Base-by-base conservation (phyloP, 2,329 filamentous ascomycete species). In the Aspergillus ruber region DNA sequence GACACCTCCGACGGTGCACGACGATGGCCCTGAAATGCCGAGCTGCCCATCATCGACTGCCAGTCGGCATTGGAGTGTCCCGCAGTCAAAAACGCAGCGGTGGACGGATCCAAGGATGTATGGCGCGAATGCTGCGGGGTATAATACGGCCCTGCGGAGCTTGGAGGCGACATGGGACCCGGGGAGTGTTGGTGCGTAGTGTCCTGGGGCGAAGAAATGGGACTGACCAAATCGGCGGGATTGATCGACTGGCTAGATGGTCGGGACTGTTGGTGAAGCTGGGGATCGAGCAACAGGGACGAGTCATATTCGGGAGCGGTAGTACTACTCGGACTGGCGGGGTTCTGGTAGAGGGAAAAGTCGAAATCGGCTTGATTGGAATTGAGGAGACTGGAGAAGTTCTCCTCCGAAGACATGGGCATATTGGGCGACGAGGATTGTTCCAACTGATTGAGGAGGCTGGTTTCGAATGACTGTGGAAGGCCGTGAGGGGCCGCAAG, bases 1-100 rank as follows among this genome's bases (percentile, higher is more conserved):
- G 90, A 95, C 60, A 85, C 89, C 58, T 96, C 91, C n/a, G 90
- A 96, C 1, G 88, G 87, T 33, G 82, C 84, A 60, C 90, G 82
- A 57, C 90, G 81, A 64, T 96, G 91, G n/a, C 81, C 77, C 56
- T 88, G 85, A 62, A 95, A 96, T 50, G 75, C 72, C 33, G 73
- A 70, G 56, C 78, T 78, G 61, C 73, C 74, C 51, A 76, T 66
- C 62, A 77, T 71, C 29, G 74, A 73, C 48, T 70, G 67, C 82
- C 82, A 85, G 52, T 85, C 82, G 41, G 71, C 70, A 43, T 73
- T 70, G 41, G 71, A 65, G 45, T 73, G 71, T 13, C 69, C 69
- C 52, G 25, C 10, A 10, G 77, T 74, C 39, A 77, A 72, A 56
- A 78, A 84, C 43, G 79, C 78, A 2, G 81, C 79, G 54, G 73